Base-by-base conservation (phyloP, 805 yeast genomes). In the Cyberlindnera xylosilytica region DNA sequence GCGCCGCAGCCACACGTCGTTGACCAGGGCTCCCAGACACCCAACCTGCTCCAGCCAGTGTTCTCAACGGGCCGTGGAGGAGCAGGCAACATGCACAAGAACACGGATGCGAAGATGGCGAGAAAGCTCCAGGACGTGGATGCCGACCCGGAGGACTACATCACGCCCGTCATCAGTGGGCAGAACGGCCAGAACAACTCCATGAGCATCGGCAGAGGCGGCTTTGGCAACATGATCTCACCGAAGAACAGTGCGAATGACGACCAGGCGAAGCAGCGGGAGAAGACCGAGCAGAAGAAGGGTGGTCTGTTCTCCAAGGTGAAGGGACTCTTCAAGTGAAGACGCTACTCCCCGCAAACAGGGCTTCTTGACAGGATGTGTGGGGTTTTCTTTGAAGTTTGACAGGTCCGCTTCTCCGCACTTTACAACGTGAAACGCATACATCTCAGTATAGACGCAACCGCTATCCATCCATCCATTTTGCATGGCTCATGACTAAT, bases 1-100 rank as follows among this genome's bases (percentile, higher is more conserved):
- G 60, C 66, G 20, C 79, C 79, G 4, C 68, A 77, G 8, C 84
- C 84, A 4, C 74, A 70, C 37, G 67, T 78, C 24, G 77, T 72
- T 3, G 76, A 77, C 3, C 78, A 74, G 50, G 84, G 85, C 3
- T 72, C 80, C 4, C 76, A 73, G 48, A 77, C 84, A 13, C 88
- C 89, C 20, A 73, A 67, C 53, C 66, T 79, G 24, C 60, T 75
- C 19, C 74, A 75, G 16, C 73, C 75, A 22, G 73, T 76, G 20
- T 75, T 78, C 55, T 73, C 85, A 20, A 83, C 89, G 2, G 91
- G 90, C 17, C 70, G 91, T 50, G 91, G 91, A 6, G 91, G 91
- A 6, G 80, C 76, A 38, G 91, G 91, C 5, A 83, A 83, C 54
- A 83, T 83, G 86, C 64, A 79, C 42, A 71, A 68, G 47, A 83